Conservation (phyloP, 2,329 filamentous ascomycete genomes). For the Paracamarosporium sp. region DNA sequence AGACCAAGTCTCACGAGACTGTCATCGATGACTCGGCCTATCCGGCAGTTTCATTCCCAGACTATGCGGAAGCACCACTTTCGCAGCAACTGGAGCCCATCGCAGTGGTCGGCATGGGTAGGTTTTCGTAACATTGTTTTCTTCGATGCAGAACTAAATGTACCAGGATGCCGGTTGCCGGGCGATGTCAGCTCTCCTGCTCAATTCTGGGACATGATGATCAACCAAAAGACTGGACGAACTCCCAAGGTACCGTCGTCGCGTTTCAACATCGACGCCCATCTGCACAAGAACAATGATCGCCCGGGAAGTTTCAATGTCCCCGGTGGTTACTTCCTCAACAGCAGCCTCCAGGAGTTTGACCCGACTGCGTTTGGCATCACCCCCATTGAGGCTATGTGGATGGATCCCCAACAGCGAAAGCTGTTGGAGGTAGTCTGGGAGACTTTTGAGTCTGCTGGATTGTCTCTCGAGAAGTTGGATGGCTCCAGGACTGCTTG, state of each 20-base stretch:
- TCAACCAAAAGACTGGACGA: background rate
- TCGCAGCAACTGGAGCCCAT: background rate
- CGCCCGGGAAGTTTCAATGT: background rate
- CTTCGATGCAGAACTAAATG: background rate
- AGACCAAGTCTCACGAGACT: background rate
- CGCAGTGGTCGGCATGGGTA: background rate
- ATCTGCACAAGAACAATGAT: background rate
- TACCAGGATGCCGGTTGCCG: background rate
- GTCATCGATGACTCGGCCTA: background rate
- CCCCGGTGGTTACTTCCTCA: constrained; percentile 7
- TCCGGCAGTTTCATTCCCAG: background rate
- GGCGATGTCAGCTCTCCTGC: background rate
- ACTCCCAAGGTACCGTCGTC: background rate
- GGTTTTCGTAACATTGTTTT: background rate
- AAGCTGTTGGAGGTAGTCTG: constrained; percentile 23
- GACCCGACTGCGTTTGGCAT: constrained; percentile 16
- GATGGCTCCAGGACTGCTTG: constrained; percentile 1
- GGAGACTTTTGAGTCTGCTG: constrained; percentile 33
- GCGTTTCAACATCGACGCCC: background rate
- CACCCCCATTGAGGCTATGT: constrained; percentile 15
- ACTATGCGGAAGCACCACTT: background rate
- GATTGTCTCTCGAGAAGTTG: background rate
- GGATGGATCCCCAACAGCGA: constrained; percentile 29
- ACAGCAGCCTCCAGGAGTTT: background rate
- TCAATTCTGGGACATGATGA: background rate